phyloP scores from a whole-genome alignment of 352 stramenopile species.

The Phytopythium vexans region DNA sequence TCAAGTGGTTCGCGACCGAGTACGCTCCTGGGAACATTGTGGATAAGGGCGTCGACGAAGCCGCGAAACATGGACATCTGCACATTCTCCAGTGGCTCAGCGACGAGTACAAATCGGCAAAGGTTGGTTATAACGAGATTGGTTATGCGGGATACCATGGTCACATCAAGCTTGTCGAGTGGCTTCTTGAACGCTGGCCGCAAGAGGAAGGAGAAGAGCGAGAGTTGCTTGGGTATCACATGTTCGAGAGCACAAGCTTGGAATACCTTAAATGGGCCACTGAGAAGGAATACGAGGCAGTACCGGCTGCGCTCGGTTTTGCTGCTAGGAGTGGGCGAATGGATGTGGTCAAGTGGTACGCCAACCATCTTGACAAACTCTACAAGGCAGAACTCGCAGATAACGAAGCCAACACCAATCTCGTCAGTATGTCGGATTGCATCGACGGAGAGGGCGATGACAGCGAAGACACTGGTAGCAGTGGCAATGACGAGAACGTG shows the following conservation, averaged over 20 bases:
- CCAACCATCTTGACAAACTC: too few relatives aligned
- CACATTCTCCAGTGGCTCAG: background rate
- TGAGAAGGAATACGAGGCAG: too few relatives aligned
- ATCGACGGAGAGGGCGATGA: too few relatives aligned
- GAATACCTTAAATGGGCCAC: background rate
- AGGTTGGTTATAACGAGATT: background rate
- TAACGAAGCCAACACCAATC: too few relatives aligned
- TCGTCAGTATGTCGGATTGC: too few relatives aligned
- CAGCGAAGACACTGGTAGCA: too few relatives aligned
- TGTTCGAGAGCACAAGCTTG: background rate
- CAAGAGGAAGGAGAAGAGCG: too few relatives aligned
- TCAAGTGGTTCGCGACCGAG: slow-evolving; percentile 1
- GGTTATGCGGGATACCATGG: background rate
- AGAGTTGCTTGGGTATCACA: background rate
- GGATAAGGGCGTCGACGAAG: background rate
- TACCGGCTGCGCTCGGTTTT: background rate
- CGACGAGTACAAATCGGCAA: background rate
- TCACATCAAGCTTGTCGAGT: background rate
- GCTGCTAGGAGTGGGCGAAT: background rate
- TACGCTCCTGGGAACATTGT: background rate
- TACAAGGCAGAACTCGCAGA: too few relatives aligned
- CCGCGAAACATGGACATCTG: background rate
- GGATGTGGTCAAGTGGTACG: background rate
- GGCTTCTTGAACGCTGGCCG: background rate
- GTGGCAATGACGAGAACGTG: too few relatives aligned